phyloP scores from a whole-genome alignment of 2,329 filamentous ascomycete species.

The Phoma sp. region DNA sequence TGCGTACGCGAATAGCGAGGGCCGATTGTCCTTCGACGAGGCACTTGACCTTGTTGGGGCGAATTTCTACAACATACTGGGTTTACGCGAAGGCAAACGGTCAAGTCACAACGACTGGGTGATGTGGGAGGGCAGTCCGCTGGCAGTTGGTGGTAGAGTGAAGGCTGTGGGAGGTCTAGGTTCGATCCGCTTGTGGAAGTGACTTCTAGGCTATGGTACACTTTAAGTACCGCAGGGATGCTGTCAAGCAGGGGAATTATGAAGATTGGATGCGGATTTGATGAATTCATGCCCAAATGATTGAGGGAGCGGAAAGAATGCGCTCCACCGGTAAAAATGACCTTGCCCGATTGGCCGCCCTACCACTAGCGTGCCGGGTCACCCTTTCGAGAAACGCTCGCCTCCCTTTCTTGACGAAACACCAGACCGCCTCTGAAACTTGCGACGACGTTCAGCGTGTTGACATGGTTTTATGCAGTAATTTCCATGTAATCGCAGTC shows the following conservation, averaged over 20 bases:
- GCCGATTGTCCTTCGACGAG: conserved; percentile 59
- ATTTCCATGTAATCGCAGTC: conserved; percentile 9
- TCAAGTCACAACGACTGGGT: conserved; percentile 59
- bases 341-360: conserved; percentile 8
- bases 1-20: conserved; percentile 63
- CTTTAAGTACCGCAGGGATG: conserved; percentile 1
- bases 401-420: conserved; percentile 12
- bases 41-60: conserved; percentile 64
- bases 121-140: conserved; percentile 67
- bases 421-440: conserved; percentile 13
- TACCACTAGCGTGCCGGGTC: conserved; percentile 12
- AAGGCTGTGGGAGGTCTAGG: conserved; percentile 28
- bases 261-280: conserved; percentile 8
- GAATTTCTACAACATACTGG: conserved; percentile 66
- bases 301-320: conserved; percentile 5
- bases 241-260: neutral
- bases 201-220: neutral
- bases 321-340: conserved; percentile 8
- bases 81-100: conserved; percentile 45
- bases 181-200: conserved; percentile 18
- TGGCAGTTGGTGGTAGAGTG: conserved; percentile 65
- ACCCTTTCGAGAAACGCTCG: conserved; percentile 8
- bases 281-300: conserved; percentile 4
- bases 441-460: conserved; percentile 4
- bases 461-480: conserved; percentile 14